These are phyloP conservation scores for Botryotinia globosa DNA, from an alignment of 2,329 filamentous ascomycete species.

Conservation along the genomic window DNA sequence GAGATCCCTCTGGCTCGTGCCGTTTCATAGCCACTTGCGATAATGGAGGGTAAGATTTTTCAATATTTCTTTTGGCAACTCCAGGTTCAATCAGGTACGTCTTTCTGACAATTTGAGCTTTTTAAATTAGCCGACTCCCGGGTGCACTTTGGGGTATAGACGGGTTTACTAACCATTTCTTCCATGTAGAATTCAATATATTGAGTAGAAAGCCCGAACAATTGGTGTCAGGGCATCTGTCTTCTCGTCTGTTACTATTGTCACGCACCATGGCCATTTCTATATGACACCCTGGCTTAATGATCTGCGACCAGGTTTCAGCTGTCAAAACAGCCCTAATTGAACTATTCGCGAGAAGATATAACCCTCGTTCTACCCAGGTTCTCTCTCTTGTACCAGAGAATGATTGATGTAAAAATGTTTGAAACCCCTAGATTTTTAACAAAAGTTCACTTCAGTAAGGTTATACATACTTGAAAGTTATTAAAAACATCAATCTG, in stretches of 20 bases:
- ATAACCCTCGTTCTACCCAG: not conserved
- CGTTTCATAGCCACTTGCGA: not conserved
- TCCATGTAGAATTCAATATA: not conserved
- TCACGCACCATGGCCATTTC: not conserved
- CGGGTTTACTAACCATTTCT: not conserved
- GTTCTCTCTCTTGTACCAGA: not conserved
- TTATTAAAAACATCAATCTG: not conserved
- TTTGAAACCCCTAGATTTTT: not conserved
- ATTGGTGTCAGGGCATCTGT: not conserved
- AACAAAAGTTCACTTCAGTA: rapidly evolving
- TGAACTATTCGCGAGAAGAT: not conserved
- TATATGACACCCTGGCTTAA: not conserved
- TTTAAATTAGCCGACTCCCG: not conserved
- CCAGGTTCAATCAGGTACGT: not conserved
- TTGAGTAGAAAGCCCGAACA: not conserved
- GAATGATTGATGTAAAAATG: not conserved
- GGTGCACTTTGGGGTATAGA: not conserved
- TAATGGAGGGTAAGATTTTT: not conserved
- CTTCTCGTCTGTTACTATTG: no score
- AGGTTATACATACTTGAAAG: not conserved
- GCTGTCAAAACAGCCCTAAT: no score
- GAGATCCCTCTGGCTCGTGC: not conserved
- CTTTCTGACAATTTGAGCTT: not conserved
- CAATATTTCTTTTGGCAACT: rapidly evolving
- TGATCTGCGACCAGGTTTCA: not conserved